Base-by-base conservation (phyloP, 805 yeast genomes). In the Hanseniaspora taiwanica region DNA sequence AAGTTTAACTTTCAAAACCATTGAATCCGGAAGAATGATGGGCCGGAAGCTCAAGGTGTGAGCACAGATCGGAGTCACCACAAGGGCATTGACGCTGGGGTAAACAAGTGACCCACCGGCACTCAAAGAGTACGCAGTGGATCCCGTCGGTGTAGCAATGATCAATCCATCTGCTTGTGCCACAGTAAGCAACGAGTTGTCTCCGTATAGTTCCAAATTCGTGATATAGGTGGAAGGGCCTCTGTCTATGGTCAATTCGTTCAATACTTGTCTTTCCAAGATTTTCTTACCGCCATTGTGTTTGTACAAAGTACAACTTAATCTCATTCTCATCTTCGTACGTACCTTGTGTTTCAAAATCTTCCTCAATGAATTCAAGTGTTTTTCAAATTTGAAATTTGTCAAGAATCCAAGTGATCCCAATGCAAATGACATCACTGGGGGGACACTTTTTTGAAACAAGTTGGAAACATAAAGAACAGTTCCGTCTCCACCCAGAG, bases 401-500 rank as follows among this genome's bases (percentile, higher is more conserved):
- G 97, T 87, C 49, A 91, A 65, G 56, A 91, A 91, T 3, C 98
- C 98, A 19, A 91, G 64, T 0, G 95, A 82, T 0, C 98, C 98
- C 49, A 91, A 64, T 1, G 94, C 74, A 58, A 86, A 89, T 16
- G 93, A 75, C 48, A 91, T 67, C 2, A 89, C 83, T 0, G 98
- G 98, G 1, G 98, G 98, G 2, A 87, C 96, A 37, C 72, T 71
- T 42, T 71, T 65, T 60, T 82, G 93, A 59, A 91, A 91, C 32
- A 86, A 64, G 42, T 91, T 79, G 2, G 94, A 85, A 0, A 89
- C 89, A 52, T 81, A 81, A 8, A 89, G 64, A 37, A 89, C 95
- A 0, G 98, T 91, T 7, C 98, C 97, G 55, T 91, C 98, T 14
- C 98, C 98, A 19, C 98, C 98, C 7, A 91, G 65, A 0, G 97